Percentiles rank a stretch among this genome's conserved stretches.
Evolutionary conservation across 2,329 filamentous ascomycete species (phyloP).

Genomic region (Penicillium expansum): DNA sequence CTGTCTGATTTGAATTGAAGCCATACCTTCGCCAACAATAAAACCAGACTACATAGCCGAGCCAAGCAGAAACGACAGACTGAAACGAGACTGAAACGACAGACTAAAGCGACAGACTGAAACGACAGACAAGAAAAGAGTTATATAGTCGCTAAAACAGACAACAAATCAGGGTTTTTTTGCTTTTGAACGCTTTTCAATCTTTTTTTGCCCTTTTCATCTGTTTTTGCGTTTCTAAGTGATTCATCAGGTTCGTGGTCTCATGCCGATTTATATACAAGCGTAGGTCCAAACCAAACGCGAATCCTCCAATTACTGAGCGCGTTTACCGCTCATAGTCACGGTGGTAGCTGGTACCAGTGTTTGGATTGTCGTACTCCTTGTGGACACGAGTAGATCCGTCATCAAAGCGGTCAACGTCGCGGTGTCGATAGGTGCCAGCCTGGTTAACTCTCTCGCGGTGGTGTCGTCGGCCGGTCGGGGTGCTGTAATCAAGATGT

Average conservation of each 20-base stretch:
- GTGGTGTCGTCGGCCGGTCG: conserved; percentile 28
- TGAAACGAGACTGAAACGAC: not conserved
- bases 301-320: not conserved
- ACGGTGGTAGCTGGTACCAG: conserved; percentile 34
- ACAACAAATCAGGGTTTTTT: not conserved
- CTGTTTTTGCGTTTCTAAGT: conserved; percentile 3
- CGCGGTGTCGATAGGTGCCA: conserved; percentile 34
- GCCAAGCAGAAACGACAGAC: not conserved
- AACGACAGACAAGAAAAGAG: not conserved
- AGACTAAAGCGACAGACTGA: not conserved
- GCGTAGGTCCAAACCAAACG: conserved; percentile 7
- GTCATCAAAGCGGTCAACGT: conserved; percentile 33
- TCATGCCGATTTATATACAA: conserved; percentile 14
- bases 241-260: conserved; percentile 6
- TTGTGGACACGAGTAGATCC: conserved; percentile 31
- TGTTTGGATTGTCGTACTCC: conserved; percentile 36
- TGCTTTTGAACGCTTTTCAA: not conserved
- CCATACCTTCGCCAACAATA: conserved; percentile 1
- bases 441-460: conserved; percentile 31
- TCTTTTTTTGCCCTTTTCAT: conserved; percentile 14
- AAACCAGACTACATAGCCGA: not conserved
- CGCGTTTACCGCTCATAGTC: conserved; percentile 27
- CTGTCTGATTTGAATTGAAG: conserved; percentile 1
- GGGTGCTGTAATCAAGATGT: conserved; percentile 33
- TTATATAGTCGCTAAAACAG: conserved; percentile 7